phyloP scores from a whole-genome alignment of 1,284 basidiomycete genomes.

The Puccinia sorghi region DNA sequence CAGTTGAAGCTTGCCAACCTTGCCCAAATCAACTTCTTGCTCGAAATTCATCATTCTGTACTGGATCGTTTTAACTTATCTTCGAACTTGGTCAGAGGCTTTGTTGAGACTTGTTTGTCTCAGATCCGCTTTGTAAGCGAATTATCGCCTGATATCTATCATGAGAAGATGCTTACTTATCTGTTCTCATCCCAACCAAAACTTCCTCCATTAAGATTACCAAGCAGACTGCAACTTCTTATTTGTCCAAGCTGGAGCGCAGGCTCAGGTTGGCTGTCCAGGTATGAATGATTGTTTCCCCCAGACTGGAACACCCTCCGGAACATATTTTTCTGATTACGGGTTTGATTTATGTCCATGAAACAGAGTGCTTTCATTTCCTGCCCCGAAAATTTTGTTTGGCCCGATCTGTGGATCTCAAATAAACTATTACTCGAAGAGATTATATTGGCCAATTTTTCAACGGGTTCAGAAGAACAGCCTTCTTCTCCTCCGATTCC shows the following conservation, averaged over 20 bases:
- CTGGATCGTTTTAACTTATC: constrained; percentile 44
- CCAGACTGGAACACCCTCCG: background rate
- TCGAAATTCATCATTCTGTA: constrained; percentile 45
- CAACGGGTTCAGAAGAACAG: background rate
- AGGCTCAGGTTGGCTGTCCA: constrained; percentile 45
- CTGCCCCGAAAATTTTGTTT: constrained; percentile 49
- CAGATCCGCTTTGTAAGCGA: constrained; percentile 47
- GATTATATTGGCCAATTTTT: constrained; percentile 32
- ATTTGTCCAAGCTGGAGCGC: constrained; percentile 46
- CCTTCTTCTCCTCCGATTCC: constrained; percentile 3
- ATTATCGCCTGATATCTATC: background rate
- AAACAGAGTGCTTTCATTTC: constrained; percentile 45
- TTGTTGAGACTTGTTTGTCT: constrained; percentile 45
- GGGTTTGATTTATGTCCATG: background rate
- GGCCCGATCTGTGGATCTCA: constrained; percentile 47
- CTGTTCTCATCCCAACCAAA: background rate
- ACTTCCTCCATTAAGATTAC: constrained; percentile 15
- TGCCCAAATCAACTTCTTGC: constrained; percentile 78
- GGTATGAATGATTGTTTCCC: constrained; percentile 1
- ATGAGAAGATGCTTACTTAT: background rate
- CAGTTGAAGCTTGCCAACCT: constrained; percentile 74
- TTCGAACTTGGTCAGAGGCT: constrained; percentile 48
- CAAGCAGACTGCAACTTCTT: constrained; percentile 39
- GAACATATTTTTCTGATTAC: background rate
- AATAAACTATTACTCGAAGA: constrained; percentile 40